Conservation (phyloP, 2,329 filamentous ascomycete species). For the Tolypocladium paradoxum region DNA sequence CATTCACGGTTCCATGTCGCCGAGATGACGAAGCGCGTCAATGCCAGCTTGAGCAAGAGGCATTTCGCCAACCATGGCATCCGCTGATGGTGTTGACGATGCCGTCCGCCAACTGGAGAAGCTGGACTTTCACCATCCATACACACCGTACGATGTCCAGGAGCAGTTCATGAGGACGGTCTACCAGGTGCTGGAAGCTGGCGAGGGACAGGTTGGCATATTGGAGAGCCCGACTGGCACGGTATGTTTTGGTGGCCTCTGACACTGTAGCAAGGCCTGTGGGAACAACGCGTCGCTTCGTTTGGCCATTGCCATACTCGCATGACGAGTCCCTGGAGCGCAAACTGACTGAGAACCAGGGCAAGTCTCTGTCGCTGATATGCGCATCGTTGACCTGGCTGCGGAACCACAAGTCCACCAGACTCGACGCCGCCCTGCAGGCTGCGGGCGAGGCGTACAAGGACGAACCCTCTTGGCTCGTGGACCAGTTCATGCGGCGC, state of each 20-base stretch:
- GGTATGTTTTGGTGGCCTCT: conserved; percentile 21
- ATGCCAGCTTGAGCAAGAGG: background rate
- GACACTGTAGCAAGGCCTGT: too few relatives aligned
- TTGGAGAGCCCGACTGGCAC: conserved; percentile 90
- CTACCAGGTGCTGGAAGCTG: conserved; percentile 63
- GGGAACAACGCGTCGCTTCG: background rate
- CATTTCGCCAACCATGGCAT: background rate
- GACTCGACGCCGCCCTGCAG: conserved; percentile 42
- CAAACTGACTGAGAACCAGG: conserved; percentile 30
- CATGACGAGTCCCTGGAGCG: background rate
- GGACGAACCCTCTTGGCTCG: conserved; percentile 76
- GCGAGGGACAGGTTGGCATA: conserved; percentile 69
- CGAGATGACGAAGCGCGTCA: background rate
- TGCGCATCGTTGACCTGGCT: conserved; percentile 86
- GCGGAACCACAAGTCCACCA: conserved; percentile 61
- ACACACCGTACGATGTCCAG: conserved; percentile 78
- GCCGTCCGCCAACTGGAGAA: conserved; percentile 14
- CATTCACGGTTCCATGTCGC: background rate
- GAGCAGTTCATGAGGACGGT: conserved; percentile 76
- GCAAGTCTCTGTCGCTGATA: conserved; percentile 86
- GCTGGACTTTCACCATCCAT: conserved; percentile 74
- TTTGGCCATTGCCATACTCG: background rate
- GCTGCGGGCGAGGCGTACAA: conserved; percentile 33
- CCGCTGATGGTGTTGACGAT: conserved; percentile 5
- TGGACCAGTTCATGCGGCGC: conserved; percentile 62